A percentile compares a stretch with the other conserved stretches of the same genome.
Evolutionary conservation across 495 filamentous ascomycete species (phyloP).

Genomic region (Neurospora pannonica): DNA sequence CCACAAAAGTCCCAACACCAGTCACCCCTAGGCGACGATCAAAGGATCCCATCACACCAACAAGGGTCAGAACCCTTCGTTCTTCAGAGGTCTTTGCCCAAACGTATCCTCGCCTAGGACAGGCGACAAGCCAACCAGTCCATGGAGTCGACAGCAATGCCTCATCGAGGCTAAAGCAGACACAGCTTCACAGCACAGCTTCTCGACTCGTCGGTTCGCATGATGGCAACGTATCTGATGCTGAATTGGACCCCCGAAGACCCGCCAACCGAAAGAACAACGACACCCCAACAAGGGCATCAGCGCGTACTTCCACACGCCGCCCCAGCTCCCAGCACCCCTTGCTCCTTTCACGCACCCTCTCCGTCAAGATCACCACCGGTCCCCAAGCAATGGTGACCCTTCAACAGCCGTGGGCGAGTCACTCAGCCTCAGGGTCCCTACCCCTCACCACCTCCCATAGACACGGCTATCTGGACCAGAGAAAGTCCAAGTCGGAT

Average conservation of each 20-base stretch:
- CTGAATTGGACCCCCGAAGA: neutral
- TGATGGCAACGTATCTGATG: neutral
- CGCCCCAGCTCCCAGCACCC: conserved; percentile 2
- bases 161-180: neutral
- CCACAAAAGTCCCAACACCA: neutral
- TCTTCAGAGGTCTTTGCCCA: neutral
- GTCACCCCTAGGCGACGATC: neutral
- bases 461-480: neutral
- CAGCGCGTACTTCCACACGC: neutral
- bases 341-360: conserved; percentile 4
- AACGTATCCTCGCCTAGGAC: neutral
- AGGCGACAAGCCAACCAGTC: neutral
- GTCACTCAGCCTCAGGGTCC: neutral
- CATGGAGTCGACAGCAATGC: neutral
- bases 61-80: neutral
- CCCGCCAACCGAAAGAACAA: neutral
- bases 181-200: neutral
- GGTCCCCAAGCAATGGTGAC: neutral
- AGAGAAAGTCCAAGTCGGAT: neutral
- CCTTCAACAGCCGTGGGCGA: neutral
- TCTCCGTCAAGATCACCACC: conserved; percentile 10
- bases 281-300: neutral
- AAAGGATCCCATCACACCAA: neutral
- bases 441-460: neutral
- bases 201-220: neutral